A percentile compares a stretch with the other conserved stretches of the same genome.
Evolutionary conservation across 1,139 yeast species (phyloP).

Genomic region (Taphrina populina): DNA sequence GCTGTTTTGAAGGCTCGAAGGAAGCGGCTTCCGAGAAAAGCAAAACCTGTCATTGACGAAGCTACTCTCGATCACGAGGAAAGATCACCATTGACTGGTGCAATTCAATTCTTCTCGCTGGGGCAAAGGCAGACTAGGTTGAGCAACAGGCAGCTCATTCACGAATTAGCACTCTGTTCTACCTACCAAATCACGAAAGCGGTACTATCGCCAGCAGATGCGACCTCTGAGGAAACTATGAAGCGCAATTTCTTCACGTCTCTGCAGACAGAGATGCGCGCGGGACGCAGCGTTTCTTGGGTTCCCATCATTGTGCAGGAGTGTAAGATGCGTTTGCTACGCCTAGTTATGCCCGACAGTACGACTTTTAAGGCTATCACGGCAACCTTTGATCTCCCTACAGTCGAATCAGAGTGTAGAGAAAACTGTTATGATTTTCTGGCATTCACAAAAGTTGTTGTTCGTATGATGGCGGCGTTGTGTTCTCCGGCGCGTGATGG

Average conservation of each 20-base stretch:
- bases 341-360: constrained; percentile 25
- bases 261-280: constrained; percentile 8
- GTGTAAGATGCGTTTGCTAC: constrained; percentile 28
- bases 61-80: neutral
- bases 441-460: constrained; percentile 12
- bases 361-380: constrained; percentile 27
- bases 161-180: constrained; percentile 31
- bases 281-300: constrained; percentile 18
- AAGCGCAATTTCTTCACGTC: constrained; percentile 12
- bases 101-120: constrained; percentile 12
- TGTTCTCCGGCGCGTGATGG: constrained; percentile 36
- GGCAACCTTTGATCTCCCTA: constrained; percentile 26
- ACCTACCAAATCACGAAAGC: constrained; percentile 12
- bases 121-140: constrained; percentile 12
- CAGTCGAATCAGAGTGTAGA: constrained; percentile 23
- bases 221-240: neutral
- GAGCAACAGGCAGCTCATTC: constrained; percentile 31
- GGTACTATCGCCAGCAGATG: constrained; percentile 1
- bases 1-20: constrained; percentile 22
- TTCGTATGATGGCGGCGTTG: constrained; percentile 29
- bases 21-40: neutral
- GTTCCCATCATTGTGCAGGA: constrained; percentile 23
- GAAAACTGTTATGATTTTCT: constrained; percentile 19
- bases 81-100: neutral
- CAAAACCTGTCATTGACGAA: neutral